Evolutionary conservation across 352 stramenopile genomes (phyloP).

Genomic region (Globisporangium spiculum): DNA sequence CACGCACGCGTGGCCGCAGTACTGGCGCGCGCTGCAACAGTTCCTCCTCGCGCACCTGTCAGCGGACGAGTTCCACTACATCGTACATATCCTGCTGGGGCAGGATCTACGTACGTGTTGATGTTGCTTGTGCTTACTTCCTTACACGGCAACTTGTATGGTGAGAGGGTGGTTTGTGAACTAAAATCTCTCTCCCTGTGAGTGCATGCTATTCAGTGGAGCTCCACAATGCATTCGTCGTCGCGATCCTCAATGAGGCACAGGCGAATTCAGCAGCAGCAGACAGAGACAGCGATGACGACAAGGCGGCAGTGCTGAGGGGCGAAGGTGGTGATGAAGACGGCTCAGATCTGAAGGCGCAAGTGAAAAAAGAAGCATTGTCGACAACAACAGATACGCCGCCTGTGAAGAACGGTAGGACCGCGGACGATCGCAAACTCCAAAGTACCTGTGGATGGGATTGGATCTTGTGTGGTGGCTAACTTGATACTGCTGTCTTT

Average conservation of each 20-base stretch:
- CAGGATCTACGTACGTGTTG: constrained; percentile 24
- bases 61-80: constrained; percentile 53
- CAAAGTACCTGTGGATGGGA: background rate
- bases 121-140: background rate
- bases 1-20: constrained; percentile 47
- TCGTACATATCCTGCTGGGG: constrained; percentile 42
- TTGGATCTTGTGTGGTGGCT: background rate
- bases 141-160: too few species aligned
- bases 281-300: background rate
- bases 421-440: background rate
- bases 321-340: background rate
- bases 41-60: constrained; percentile 52
- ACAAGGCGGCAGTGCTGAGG: background rate
- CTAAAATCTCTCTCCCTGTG: too few species aligned
- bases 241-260: constrained; percentile 45
- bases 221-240: constrained; percentile 61
- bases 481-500: background rate
- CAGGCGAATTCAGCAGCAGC: constrained; percentile 2
- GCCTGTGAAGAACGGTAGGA: background rate
- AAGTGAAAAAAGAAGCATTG: background rate
- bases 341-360: background rate
- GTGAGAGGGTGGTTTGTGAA: too few species aligned
- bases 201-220: constrained; percentile 20
- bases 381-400: background rate
- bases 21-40: constrained; percentile 59